Conservation (phyloP, 371 early-diverging fungal species). For the Haplosporangium sp. region DNA sequence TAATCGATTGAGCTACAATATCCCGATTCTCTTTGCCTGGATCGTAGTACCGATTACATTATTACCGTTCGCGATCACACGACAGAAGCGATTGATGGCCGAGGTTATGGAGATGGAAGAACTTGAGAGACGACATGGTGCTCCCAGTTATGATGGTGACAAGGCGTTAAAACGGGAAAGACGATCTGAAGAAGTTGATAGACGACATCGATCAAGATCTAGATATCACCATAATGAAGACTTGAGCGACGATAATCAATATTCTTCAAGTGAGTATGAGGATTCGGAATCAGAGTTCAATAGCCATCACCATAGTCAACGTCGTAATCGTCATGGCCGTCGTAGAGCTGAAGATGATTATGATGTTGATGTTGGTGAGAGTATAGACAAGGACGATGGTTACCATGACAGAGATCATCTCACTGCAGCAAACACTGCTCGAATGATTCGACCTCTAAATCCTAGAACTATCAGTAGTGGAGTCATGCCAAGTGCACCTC, state of each 20-base stretch:
- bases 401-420: neutral
- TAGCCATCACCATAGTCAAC: neutral
- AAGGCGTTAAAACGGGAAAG: neutral
- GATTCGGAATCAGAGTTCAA: neutral
- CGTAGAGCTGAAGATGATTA: neutral
- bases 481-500: constrained; percentile 35
- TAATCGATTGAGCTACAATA: constrained; percentile 31
- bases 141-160: neutral
- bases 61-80: constrained; percentile 40
- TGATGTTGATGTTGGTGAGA: neutral
- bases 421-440: neutral
- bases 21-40: constrained; percentile 34
- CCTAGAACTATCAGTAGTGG: constrained; percentile 10
- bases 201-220: constrained; percentile 1
- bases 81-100: constrained; percentile 31
- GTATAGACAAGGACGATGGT: neutral
- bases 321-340: neutral
- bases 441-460: constrained; percentile 17
- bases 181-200: constrained; percentile 5
- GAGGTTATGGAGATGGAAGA: neutral
- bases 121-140: too few species aligned
- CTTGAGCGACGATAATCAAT: neutral
- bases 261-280: neutral
- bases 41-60: constrained; percentile 32
- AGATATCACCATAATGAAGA: neutral